Base-by-base conservation (phyloP, 2,329 filamentous ascomycete species). In the Ophiostoma angusticollis region DNA sequence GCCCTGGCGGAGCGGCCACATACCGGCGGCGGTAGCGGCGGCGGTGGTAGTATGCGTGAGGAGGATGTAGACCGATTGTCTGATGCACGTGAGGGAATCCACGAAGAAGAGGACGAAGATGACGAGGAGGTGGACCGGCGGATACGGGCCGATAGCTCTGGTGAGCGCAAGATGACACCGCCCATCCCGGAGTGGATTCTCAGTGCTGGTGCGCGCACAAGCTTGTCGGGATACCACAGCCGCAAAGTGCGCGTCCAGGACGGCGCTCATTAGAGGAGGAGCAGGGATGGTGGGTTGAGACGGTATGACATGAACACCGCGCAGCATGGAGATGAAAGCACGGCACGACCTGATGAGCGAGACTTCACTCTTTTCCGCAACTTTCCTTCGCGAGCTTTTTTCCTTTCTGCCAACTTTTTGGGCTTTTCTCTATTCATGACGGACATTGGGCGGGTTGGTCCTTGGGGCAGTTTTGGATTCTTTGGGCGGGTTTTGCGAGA, bases 101-200 rank as follows among this genome's bases (percentile, higher is more conserved):
- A 13, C 45, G 54, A 37, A 30, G 49, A 52, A 44, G 52, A 45
- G 12, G 48, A 49, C 3, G 49, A 53, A 19, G 48, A 47, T 3
- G 53, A 52, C 27, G 47, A 44, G 2, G 47, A 46, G 19, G 37
- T 35, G 40, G 51, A 44, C n/a, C 41, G 40, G 34, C 39, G 30
- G 44, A 36, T 17, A 31, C 43, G 41, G 22, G 43, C 42, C 19
- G 32, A 53, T 42, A 47, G 46, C 40, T 50, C 51, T 36, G 49
- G 54, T 7, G 66, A 68, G 49, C 58, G 65, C 33, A 63, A 62
- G 28, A 63, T 76, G 59, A 75, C 71, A 9, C 71, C 74, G 9
- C 72, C 72, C 2, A 73, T 78, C 29, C 74, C 74, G 0, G 71
- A 74, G 6, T 78, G 72, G 65, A 66, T 77, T 25, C 54, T 78